Evolutionary conservation across 805 yeast species (phyloP), one percentile per base, ranked within the genome.

Genomic region (Saccharomyces paradoxus): DNA sequence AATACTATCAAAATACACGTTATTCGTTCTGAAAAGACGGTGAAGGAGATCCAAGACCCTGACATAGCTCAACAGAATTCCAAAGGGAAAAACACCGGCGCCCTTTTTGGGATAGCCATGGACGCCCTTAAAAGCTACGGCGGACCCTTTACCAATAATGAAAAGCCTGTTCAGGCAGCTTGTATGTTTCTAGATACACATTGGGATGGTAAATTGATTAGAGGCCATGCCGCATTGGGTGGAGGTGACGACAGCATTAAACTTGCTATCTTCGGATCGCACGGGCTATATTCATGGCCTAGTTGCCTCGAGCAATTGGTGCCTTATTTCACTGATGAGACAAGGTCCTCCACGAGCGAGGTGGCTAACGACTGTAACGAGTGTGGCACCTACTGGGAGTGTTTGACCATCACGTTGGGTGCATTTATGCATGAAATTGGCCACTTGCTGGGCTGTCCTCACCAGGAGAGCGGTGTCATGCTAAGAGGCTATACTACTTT

Each of bases 361-460:
- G 96, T 92, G n/a, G 97, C 96, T 10, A 90, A 94, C 69, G 99
- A 94, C 69, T 76, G 85, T 60, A 80, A 82, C 62, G 86, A 91
- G 65, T 86, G 96, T 68, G 87, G 94, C 0, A 79, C 95, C 1
- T 79, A 85, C 54, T 94, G 97, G 96, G 97, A 92, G 70, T 87
- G 95, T 63, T 71, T 87, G 48, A 86, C 87, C 56, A 79, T 92
- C 41, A 88, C 97, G 1, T 66, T 88, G 62, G 98, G 99, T 48
- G 97, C 98, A 0, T 91, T 90, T 62, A 77, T 91, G 86, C 98
- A 92, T 69, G 98, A 92, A 67, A 85, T 92, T 51, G 98, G 99
- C 1, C 98, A 92, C 68, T 73, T 82, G 28, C 74, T 92, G 46
- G 96, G 97, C 0, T 87, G 92, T 59, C 97, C 98, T 0, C 98